Evolutionary conservation across 495 filamentous ascomycete species (phyloP).

Genomic region (Trypethelium eluteriae): DNA sequence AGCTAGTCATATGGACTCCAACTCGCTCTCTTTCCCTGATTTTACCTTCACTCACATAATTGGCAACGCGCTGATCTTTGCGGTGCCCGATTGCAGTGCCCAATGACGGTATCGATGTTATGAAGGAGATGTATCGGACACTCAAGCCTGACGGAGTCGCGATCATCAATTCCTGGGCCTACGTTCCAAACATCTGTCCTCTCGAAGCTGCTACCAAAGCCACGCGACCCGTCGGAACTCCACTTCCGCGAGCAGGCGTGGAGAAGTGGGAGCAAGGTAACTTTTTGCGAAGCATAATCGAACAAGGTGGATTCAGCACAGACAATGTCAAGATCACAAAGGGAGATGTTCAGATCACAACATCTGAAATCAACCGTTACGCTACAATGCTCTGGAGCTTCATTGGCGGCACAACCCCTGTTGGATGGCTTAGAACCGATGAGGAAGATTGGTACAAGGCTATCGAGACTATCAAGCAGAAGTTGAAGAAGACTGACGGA

Average conservation of each 20-base stretch:
- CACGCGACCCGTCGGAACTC: constrained; percentile 14
- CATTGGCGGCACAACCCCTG: constrained; percentile 12
- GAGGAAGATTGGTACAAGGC: constrained; percentile 1
- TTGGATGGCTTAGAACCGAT: constrained; percentile 15
- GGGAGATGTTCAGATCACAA: constrained; percentile 13
- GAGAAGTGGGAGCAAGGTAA: constrained; percentile 11
- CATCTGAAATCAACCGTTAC: constrained; percentile 10
- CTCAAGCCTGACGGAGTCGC: neutral
- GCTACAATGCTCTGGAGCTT: constrained; percentile 19
- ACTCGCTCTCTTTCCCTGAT: constrained; percentile 7
- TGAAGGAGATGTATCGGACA: constrained; percentile 17
- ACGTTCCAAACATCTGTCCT: constrained; percentile 14
- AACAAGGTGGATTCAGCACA: constrained; percentile 15
- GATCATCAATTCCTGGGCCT: constrained; percentile 17
- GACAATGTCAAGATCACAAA: constrained; percentile 2
- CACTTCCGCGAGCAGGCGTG: constrained; percentile 11
- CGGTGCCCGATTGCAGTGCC: neutral
- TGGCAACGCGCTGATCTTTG: constrained; percentile 14
- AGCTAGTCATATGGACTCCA: constrained; percentile 11
- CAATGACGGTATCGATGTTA: constrained; percentile 11
- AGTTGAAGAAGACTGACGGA: constrained; percentile 14
- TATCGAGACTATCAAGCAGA: constrained; percentile 13
- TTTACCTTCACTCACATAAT: constrained; percentile 14
- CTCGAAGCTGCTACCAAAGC: constrained; percentile 10
- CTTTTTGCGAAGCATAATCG: constrained; percentile 14